phyloP scores from a whole-genome alignment of 768 basidiomycete genomes.

The Russula compacta region DNA sequence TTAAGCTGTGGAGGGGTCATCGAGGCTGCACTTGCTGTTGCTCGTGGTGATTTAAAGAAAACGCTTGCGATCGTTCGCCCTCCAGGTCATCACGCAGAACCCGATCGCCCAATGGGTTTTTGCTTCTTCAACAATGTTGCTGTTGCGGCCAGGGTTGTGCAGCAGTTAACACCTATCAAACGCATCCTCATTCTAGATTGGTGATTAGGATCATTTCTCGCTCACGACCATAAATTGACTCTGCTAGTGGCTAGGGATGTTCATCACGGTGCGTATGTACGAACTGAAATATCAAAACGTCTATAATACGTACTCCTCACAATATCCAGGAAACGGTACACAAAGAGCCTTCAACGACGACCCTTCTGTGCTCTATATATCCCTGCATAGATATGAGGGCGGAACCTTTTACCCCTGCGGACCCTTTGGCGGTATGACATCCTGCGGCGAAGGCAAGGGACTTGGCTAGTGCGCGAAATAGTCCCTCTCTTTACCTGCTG shows the following conservation, averaged over 20 bases:
- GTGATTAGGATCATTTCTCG: slow-evolving; percentile 37
- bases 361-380: slow-evolving; percentile 85
- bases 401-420: slow-evolving; percentile 92
- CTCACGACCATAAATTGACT: not conserved
- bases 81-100: slow-evolving; percentile 97
- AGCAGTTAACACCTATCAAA: slow-evolving; percentile 58
- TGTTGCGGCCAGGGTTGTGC: slow-evolving; percentile 78
- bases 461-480: slow-evolving; percentile 64
- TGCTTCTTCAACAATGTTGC: slow-evolving; percentile 99
- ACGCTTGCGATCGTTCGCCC: slow-evolving; percentile 93
- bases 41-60: slow-evolving; percentile 70
- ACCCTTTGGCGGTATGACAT: slow-evolving; percentile 78
- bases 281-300: not conserved
- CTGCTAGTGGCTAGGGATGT: slow-evolving; percentile 60
- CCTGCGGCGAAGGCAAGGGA: slow-evolving; percentile 77
- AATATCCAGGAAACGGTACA: slow-evolving; percentile 81
- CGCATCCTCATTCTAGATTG: slow-evolving; percentile 92
- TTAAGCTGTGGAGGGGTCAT: slow-evolving; percentile 94
- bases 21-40: slow-evolving; percentile 82
- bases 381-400: slow-evolving; percentile 88
- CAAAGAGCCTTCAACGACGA: slow-evolving; percentile 95
- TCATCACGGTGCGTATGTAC: slow-evolving; percentile 62
- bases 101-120: slow-evolving; percentile 97
- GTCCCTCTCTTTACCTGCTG: not conserved
- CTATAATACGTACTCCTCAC: not conserved